Evolutionary conservation across 2,329 filamentous ascomycete genomes (phyloP), one percentile per base, ranked within the genome.

Genomic region (Ascochyta koolunga): DNA sequence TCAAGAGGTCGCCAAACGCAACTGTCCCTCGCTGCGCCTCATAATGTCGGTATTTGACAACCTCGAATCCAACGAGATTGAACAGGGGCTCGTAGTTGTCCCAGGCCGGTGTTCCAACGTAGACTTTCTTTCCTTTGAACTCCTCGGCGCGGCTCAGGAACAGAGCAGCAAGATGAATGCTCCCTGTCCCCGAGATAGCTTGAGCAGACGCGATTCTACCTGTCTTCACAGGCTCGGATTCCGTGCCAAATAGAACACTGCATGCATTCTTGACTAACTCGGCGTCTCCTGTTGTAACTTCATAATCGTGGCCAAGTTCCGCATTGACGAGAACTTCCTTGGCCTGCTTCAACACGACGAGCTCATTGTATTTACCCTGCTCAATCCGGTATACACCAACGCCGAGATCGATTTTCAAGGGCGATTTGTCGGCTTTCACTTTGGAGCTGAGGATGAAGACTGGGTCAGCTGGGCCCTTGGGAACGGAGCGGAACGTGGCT

Each of bases 171-270:
- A 77, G 60, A 44, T 76, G 73, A 31, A 70, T 68, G 5, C 74
- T 70, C 2, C 75, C 75, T 0, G 74, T 77, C 6, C 75, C 74
- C 0, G 74, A 76, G 27, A 77, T 73, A 8, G 73, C 72, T 56
- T 77, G 75, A 0, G 73, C 71, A 1, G 73, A 74, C 13, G 72
- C 69, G 24, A 75, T 53, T 64, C 71, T 43, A 15, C n/a, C 31
- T 19, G 35, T 47, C 6, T 49, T 15, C 5, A 48, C 32, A 2
- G 41, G 37, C 19, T 59, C 45, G 8, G 51, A 50, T 2, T 50
- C 57, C 1, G 62, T 56, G 5, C 74, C 72, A 43, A 77, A 75
- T 27, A 75, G 59, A 0, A 76, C 52, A 4, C 54, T 39, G 2
- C 66, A 64, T 2, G 74, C 73, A 18, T 65, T 54, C 16, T 63